Evolutionary conservation across 345 rosid genomes (phyloP).

Genomic region (Eucalyptus curtisii): DNA sequence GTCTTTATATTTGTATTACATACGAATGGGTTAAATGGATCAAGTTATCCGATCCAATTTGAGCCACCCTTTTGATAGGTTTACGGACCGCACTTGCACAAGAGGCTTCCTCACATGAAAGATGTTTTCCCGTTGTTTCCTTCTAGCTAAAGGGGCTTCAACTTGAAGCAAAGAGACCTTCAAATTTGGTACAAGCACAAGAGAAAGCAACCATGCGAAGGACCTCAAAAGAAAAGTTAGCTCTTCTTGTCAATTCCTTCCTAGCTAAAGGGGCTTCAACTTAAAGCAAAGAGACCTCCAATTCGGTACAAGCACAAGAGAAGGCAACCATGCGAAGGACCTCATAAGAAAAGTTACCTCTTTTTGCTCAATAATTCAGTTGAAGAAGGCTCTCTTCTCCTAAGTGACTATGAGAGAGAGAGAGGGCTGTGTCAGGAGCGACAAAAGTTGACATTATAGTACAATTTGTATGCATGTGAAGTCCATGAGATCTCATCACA

Average conservation of each 20-base stretch:
- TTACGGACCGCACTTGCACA: rapidly evolving
- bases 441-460: not conserved
- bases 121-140: not conserved
- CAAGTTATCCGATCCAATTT: not conserved
- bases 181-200: not conserved
- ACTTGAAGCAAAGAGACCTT: not conserved
- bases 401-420: not conserved
- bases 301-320: not conserved
- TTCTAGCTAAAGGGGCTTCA: not conserved
- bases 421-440: not conserved
- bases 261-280: not conserved
- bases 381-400: not conserved
- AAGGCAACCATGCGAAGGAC: not conserved
- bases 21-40: not conserved
- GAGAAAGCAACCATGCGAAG: not conserved
- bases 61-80: too few relatives aligned
- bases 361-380: not conserved
- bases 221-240: not conserved
- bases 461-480: not conserved
- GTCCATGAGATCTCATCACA: not conserved
- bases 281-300: not conserved
- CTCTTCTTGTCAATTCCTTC: not conserved
- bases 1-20: not conserved
- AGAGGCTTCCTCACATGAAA: not conserved
- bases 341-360: not conserved